These are phyloP conservation scores for Alternaria gansuensis DNA, from an alignment of 2,329 filamentous ascomycete genomes.

Conservation along the genomic window DNA sequence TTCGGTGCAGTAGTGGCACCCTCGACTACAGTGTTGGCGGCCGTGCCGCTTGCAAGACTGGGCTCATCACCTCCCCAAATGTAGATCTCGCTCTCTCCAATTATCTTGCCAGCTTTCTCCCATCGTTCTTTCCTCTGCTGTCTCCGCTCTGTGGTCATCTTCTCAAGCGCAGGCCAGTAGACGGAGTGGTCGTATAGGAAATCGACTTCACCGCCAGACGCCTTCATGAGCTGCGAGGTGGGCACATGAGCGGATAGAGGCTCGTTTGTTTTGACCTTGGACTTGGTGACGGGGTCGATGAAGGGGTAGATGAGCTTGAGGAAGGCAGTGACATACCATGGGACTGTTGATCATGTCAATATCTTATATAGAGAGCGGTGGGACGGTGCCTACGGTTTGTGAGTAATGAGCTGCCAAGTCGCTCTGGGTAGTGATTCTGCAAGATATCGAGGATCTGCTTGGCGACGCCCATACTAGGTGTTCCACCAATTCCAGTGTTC, in stretches of 20 bases:
- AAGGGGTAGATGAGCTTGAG: conserved; percentile 97
- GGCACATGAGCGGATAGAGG: conserved; percentile 85
- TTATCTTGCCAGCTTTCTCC: conserved; percentile 78
- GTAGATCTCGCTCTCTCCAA: conserved; percentile 89
- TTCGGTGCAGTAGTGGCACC: conserved; percentile 5
- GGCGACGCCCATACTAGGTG: conserved; percentile 78
- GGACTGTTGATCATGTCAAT: conserved; percentile 64
- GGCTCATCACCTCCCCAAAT: conserved; percentile 71
- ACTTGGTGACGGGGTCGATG: conserved; percentile 90
- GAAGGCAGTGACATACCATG: conserved; percentile 90
- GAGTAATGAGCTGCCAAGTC: conserved; percentile 86
- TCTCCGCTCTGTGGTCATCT: conserved; percentile 72
- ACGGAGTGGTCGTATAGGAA: conserved; percentile 89
- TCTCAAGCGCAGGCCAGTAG: conserved; percentile 89
- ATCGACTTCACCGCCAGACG: conserved; percentile 79
- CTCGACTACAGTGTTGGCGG: conserved; percentile 7
- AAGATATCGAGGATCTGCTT: conserved; percentile 88
- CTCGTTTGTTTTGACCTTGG: conserved; percentile 98
- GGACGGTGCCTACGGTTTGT: conserved; percentile 73
- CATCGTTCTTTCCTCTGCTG: conserved; percentile 73
- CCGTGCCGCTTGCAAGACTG: conserved; percentile 30
- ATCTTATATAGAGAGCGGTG: background rate
- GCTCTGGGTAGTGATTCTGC: conserved; percentile 94
- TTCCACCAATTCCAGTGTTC: conserved; percentile 75
- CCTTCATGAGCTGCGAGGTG: conserved; percentile 79